These are phyloP conservation scores for Volutella citrinella DNA, from an alignment of 2,329 filamentous ascomycete genomes.

Conservation along the genomic window DNA sequence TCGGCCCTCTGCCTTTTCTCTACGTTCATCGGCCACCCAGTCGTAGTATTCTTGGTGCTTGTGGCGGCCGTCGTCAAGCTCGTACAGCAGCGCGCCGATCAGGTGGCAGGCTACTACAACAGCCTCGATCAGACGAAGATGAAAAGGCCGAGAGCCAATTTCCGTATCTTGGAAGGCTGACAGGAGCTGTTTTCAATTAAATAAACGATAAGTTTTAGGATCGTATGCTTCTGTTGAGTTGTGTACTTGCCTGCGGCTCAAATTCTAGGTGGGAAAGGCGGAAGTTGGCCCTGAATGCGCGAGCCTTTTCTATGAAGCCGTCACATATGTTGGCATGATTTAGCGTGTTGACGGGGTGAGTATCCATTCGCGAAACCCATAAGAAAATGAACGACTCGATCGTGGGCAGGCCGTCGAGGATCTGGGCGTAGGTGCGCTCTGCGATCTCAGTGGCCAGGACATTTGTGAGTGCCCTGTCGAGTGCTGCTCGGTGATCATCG, in stretches of 20 bases:
- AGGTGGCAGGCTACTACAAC: slow-evolving; percentile 9
- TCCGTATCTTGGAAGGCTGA: no score
- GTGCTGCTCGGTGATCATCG: no score
- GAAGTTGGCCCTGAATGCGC: slow-evolving; percentile 1
- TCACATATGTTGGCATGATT: not conserved
- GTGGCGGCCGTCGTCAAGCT: slow-evolving; percentile 7
- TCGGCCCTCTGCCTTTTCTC: not conserved
- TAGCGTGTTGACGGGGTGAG: not conserved
- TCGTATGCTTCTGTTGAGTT: no score
- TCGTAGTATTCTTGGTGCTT: slow-evolving; percentile 8
- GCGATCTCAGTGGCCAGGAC: slow-evolving; percentile 7
- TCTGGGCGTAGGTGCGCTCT: slow-evolving; percentile 6
- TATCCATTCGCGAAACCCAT: slow-evolving; percentile 1
- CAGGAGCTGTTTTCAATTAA: no score
- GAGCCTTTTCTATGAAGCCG: slow-evolving; percentile 8
- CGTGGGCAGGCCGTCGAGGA: slow-evolving; percentile 11
- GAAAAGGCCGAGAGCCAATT: not conserved
- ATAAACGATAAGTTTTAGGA: no score
- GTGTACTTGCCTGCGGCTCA: no score
- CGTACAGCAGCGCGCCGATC: slow-evolving; percentile 11
- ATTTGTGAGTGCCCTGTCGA: no score
- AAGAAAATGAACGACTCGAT: not conserved
- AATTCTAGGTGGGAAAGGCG: not conserved
- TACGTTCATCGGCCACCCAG: no score
- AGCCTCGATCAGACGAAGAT: slow-evolving; percentile 8